Evolutionary conservation across 139 green algal species (phyloP), one percentile per base, ranked within the genome.

Genomic region (Dunaliella sp.): DNA sequence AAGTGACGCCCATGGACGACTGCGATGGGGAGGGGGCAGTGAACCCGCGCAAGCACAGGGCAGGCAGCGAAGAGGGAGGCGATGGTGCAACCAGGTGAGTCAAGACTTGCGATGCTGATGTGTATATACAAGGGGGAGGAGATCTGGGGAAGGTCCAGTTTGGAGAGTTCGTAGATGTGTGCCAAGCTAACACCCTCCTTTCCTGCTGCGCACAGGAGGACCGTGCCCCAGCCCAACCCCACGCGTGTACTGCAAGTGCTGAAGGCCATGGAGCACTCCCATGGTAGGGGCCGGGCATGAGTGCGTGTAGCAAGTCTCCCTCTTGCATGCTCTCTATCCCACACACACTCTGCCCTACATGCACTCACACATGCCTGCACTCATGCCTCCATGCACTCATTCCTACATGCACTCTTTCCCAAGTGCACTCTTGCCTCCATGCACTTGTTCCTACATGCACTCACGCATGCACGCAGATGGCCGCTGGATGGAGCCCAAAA

Each of bases 401-500:
- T 38, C 31, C 2, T 24, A 38, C 76, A 36, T 31, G 12, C 76
- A 37, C 76, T 12, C n/a, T 1, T 22, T 33, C 26, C 7, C 73
- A 78, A 21, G 28, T n/a, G 73, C 73, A 78, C 30, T 12, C 73
- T 33, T 22, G n/a, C n/a, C n/a, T n/a, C 7, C 73, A 78, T 7
- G 22, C 73, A 78, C 26, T 32, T 22, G n/a, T 22, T 32, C 7
- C 2, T 22, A 78, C 73, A 78, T 33, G 73, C 73, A 78, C 73
- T 3, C 30, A 78, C 73, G 30, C 30, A 36, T 22, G n/a, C 73
- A 38, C 48, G 38, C 75, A 84, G 58, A 78, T 7, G 38, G 79
- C 25, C 89, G 88, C 21, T 94, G 91, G 91, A 59, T 92, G 73
- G 65, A 80, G 72, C 72, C 85, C 22, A 21, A 31, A 0, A 83